These are phyloP conservation scores for Lecanosticta acicola DNA, from an alignment of 2,329 filamentous ascomycete genomes.

Conservation along the genomic window DNA sequence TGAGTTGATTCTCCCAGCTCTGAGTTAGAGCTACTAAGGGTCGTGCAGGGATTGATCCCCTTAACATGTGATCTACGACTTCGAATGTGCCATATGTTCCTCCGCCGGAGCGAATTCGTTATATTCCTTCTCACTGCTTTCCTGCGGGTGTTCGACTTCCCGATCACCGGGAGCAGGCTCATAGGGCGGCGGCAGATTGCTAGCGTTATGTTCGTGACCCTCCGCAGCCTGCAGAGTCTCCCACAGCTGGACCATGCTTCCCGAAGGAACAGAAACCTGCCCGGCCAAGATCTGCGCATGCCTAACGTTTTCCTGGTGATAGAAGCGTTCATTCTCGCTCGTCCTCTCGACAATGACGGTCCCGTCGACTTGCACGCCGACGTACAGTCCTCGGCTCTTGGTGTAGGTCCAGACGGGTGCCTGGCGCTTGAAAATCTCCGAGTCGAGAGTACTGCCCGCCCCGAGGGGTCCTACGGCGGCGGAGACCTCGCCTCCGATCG, in stretches of 20 bases:
- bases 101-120: background rate
- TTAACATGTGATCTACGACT: no score
- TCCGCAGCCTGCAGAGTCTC: slow-evolving; percentile 84
- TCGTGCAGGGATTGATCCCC: no score
- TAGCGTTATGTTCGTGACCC: slow-evolving; percentile 68
- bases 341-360: slow-evolving; percentile 76
- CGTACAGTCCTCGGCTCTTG: slow-evolving; percentile 81
- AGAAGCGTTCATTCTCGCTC: slow-evolving; percentile 80
- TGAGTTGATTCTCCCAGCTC: no score
- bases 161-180: slow-evolving; percentile 70
- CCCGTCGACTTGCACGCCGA: slow-evolving; percentile 76
- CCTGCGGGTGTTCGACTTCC: slow-evolving; percentile 40
- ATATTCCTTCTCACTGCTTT: background rate
- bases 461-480: slow-evolving; percentile 71
- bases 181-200: slow-evolving; percentile 58
- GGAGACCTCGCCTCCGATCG: slow-evolving; percentile 72
- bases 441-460: slow-evolving; percentile 66
- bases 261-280: slow-evolving; percentile 49
- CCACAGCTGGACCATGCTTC: slow-evolving; percentile 55
- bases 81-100: background rate
- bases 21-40: no score
- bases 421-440: slow-evolving; percentile 58
- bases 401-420: slow-evolving; percentile 76
- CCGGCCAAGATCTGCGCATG: slow-evolving; percentile 58
- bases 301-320: slow-evolving; percentile 55